Evolutionary conservation across 1,139 yeast genomes (phyloP), one percentile per base, ranked within the genome.

Genomic region (Geotrichum phurueaensis): DNA sequence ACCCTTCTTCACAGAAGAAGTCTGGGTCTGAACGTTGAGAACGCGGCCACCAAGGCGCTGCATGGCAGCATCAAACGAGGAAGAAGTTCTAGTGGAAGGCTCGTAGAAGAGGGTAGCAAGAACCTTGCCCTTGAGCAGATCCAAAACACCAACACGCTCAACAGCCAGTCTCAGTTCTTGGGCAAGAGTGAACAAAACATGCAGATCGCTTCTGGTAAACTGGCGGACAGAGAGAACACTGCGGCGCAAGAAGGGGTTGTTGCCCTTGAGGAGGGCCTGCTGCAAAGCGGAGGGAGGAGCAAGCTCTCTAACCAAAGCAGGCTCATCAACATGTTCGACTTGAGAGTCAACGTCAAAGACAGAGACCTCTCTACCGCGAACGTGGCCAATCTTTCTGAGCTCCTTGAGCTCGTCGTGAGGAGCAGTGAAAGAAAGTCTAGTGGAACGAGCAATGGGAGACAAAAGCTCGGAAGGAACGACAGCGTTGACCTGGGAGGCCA

Each of bases 21-120:
- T 81, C 64, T 83, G 84, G 63, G 95, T 88, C 66, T 89, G 81
- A 66, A 95, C 87, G 60, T 96, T 84, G 68, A 95, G 89, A 67
- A 92, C 97, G 76, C 96, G 86, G 73, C 99, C 99, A 75, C 99
- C 99, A 70, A 95, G 82, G 79, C 99, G 88, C 81, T 95, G 98
- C 99, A 95, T 95, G 65, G 99, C 99, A 69, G 97, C 97, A 75
- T 95, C 96, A 74, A 95, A 95, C 1, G 98, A 92, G 25, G 97
- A 85, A 18, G 96, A 84, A 36, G 99, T 95, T 77, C 99, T 84
- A 54, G 99, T 95, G 10, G 97, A 90, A 69, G 99, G 99, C 79
- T 95, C 99, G 75, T 91, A 95, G 80, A 95, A 95, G 81, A 95
- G 86, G 27, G 98, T 94, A 58, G 97, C 90, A 72, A 95, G 81